phyloP scores from a whole-genome alignment of 2,329 filamentous ascomycete species.

The Myotisia sp. region DNA sequence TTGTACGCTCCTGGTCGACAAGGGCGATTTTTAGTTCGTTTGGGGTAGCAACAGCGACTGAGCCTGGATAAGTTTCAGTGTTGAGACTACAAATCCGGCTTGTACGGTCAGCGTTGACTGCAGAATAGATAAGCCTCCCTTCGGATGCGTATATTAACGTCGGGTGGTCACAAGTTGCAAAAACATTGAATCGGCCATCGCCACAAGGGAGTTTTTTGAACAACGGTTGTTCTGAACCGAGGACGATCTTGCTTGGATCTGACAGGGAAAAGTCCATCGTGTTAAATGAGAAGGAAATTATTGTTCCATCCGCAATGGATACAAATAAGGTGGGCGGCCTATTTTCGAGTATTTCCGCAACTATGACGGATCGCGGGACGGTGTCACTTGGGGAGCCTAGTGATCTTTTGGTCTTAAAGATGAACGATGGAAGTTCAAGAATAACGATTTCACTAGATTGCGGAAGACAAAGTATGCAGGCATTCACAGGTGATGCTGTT shows the following conservation, averaged over 20 bases:
- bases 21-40: slow-evolving; percentile 62
- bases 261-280: slow-evolving; percentile 48
- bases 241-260: slow-evolving; percentile 62
- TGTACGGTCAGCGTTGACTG: slow-evolving; percentile 78
- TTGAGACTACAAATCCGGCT: slow-evolving; percentile 72
- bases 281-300: slow-evolving; percentile 68
- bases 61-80: slow-evolving; percentile 61
- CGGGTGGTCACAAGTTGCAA: slow-evolving; percentile 86
- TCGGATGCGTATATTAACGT: slow-evolving; percentile 86
- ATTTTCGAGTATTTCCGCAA: slow-evolving; percentile 57
- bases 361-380: slow-evolving; percentile 65
- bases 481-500: slow-evolving; percentile 45
- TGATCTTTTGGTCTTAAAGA: slow-evolving; percentile 50
- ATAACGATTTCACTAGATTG: slow-evolving; percentile 66
- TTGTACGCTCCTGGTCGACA: slow-evolving; percentile 72
- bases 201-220: slow-evolving; percentile 63
- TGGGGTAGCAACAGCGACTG: slow-evolving; percentile 67
- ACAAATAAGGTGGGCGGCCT: slow-evolving; percentile 67
- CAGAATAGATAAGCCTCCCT: slow-evolving; percentile 78
- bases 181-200: slow-evolving; percentile 59
- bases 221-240: slow-evolving; percentile 72
- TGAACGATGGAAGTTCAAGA: slow-evolving; percentile 52
- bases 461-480: slow-evolving; percentile 80
- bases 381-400: slow-evolving; percentile 55
- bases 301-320: slow-evolving; percentile 81